These are phyloP conservation scores for Neoboletus magnificus DNA, from an alignment of 768 basidiomycete species.

Conservation along the genomic window DNA sequence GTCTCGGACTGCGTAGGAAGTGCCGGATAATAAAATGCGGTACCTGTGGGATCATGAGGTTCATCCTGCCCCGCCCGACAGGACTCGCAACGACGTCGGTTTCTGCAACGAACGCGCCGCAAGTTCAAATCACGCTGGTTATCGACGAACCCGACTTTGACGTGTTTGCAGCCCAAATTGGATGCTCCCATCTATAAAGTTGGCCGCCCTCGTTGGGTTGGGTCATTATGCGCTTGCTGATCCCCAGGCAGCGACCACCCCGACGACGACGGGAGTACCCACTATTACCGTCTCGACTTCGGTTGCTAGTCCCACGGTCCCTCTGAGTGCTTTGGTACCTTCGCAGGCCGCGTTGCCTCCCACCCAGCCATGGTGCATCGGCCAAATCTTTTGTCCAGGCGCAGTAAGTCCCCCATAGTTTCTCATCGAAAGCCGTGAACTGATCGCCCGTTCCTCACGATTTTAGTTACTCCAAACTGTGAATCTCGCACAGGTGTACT, in stretches of 20 bases:
- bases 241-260: slow-evolving; percentile 9
- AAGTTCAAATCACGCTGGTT: neutral
- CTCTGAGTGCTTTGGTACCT: slow-evolving; percentile 53
- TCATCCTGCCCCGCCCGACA: neutral
- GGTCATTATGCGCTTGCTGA: slow-evolving; percentile 14
- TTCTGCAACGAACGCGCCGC: neutral
- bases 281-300: slow-evolving; percentile 54
- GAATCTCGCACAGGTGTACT: slow-evolving; percentile 69
- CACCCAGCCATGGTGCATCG: slow-evolving; percentile 71
- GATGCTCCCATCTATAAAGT: slow-evolving; percentile 33
- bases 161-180: neutral
- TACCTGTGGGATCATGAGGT: neutral
- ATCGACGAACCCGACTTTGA: neutral
- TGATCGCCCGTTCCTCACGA: neutral
- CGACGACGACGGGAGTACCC: slow-evolving; percentile 21
- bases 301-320: slow-evolving; percentile 58
- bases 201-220: slow-evolving; percentile 14
- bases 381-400: slow-evolving; percentile 79
- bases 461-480: slow-evolving; percentile 78
- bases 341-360: slow-evolving; percentile 66
- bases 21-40: neutral
- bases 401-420: slow-evolving; percentile 41
- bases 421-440: too few relatives aligned
- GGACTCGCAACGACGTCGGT: neutral
- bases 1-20: too few relatives aligned